Conservation (phyloP, 2,329 filamentous ascomycete genomes). For the Coniochaeta sp. region DNA sequence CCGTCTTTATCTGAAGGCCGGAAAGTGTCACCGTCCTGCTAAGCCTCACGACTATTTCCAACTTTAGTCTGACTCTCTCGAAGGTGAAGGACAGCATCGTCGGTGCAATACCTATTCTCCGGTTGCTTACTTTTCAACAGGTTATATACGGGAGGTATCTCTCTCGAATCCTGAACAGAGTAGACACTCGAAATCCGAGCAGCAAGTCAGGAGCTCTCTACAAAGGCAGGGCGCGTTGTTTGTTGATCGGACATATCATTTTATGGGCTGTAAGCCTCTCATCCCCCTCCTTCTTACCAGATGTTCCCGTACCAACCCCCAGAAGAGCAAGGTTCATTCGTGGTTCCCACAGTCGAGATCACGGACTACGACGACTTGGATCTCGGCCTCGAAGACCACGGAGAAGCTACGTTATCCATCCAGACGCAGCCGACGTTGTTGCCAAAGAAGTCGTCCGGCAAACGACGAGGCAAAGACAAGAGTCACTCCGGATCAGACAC, state of each 20-base stretch:
- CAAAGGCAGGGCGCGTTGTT: background rate
- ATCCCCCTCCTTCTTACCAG: conserved; percentile 7
- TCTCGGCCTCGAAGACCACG: conserved; percentile 2
- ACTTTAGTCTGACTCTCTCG: conserved; percentile 9
- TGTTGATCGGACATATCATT: conserved; percentile 3
- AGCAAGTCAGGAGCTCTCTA: background rate
- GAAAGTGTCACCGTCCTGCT: conserved; percentile 7
- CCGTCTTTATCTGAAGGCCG: conserved; percentile 2
- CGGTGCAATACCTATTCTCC: background rate
- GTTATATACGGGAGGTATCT: conserved; percentile 10
- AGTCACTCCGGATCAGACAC: conserved; percentile 21
- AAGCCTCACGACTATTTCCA: conserved; percentile 14
- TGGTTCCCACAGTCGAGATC: conserved; percentile 6
- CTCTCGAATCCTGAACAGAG: background rate
- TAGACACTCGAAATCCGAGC: background rate
- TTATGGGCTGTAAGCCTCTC: conserved; percentile 12
- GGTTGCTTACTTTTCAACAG: background rate
- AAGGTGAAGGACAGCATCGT: conserved; percentile 3
- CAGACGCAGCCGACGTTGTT: background rate
- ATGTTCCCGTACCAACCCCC: conserved; percentile 18
- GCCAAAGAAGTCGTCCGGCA: background rate
- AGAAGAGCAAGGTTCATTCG: conserved; percentile 11
- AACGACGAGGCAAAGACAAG: background rate
- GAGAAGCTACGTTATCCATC: background rate
- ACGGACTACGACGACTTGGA: conserved; percentile 5